These are phyloP conservation scores for Pholiota conissans DNA, from an alignment of 768 basidiomycete species.

Conservation along the genomic window DNA sequence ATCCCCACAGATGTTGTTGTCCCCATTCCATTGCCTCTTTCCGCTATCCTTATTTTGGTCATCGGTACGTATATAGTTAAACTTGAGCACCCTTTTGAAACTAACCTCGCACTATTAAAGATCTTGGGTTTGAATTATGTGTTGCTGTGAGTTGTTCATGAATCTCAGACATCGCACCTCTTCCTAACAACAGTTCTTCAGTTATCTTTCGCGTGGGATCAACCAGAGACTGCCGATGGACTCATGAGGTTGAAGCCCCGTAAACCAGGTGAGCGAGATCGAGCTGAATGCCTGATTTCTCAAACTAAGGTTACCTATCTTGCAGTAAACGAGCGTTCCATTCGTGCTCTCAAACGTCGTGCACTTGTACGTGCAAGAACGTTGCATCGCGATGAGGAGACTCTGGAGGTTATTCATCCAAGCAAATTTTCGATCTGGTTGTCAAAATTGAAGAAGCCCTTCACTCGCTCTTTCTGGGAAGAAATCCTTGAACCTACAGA, in stretches of 20 bases:
- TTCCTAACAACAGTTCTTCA: constrained; percentile 17
- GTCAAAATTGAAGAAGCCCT: constrained; percentile 47
- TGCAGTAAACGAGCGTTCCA: constrained; percentile 55
- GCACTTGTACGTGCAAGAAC: constrained; percentile 60
- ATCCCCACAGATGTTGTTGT: constrained; percentile 56
- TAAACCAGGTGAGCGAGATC: constrained; percentile 49
- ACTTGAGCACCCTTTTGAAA: background rate
- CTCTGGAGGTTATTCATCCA: constrained; percentile 40
- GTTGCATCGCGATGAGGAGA: constrained; percentile 53
- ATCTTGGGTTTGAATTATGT: constrained; percentile 71
- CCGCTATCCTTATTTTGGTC: constrained; percentile 69
- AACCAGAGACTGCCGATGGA: constrained; percentile 63
- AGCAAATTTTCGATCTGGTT: constrained; percentile 38
- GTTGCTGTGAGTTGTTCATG: constrained; percentile 48
- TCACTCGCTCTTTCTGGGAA: constrained; percentile 61
- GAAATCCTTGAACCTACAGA: constrained; percentile 53
- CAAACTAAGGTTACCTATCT: background rate
- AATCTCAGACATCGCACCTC: background rate
- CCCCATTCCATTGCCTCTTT: constrained; percentile 63
- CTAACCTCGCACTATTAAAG: constrained; percentile 31
- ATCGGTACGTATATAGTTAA: constrained; percentile 46
- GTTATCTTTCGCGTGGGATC: constrained; percentile 75
- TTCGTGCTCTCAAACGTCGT: constrained; percentile 52
- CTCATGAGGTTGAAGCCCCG: constrained; percentile 68
- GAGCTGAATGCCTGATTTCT: background rate